A percentile compares a stretch with the other conserved stretches of the same genome.
phyloP scores from a whole-genome alignment of 495 filamentous ascomycete genomes.

The Penicillium simplicissimum region DNA sequence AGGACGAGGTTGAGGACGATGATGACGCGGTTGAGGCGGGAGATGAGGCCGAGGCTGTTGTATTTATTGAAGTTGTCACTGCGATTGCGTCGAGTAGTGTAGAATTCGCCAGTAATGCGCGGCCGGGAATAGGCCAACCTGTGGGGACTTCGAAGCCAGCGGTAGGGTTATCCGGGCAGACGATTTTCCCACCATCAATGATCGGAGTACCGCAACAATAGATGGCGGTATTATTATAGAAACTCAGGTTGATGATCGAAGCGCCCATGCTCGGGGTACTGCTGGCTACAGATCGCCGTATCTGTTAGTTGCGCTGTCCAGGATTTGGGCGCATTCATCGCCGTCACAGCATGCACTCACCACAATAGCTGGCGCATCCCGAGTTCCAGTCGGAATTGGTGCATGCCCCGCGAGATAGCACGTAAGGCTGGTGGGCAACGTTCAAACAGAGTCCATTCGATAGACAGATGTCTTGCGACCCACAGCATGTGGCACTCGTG shows the following conservation, averaged over 20 bases:
- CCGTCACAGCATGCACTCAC: background rate
- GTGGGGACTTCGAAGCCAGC: slow-evolving; percentile 5
- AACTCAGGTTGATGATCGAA: slow-evolving; percentile 7
- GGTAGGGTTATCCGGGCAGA: slow-evolving; percentile 3
- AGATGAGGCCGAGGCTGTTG: background rate
- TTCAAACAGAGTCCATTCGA: slow-evolving; percentile 6
- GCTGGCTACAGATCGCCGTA: background rate
- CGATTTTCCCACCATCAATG: background rate
- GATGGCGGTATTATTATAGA: background rate
- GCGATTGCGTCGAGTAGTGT: background rate
- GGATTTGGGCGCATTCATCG: background rate
- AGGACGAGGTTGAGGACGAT: background rate
- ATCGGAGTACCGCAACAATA: slow-evolving; percentile 7
- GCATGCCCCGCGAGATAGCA: slow-evolving; percentile 4
- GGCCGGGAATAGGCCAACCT: background rate
- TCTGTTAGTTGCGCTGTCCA: background rate
- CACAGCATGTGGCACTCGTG: slow-evolving; percentile 5
- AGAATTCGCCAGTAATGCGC: background rate
- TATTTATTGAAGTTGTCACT: background rate
- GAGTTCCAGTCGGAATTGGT: slow-evolving; percentile 2
- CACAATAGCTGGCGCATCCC: background rate
- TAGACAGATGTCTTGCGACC: slow-evolving; percentile 1
- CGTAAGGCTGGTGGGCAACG: background rate
- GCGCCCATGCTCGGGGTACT: background rate
- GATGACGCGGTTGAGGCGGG: background rate